A percentile compares a stretch with the other conserved stretches of the same genome.
These are phyloP conservation scores for Ustilago trichophora DNA, from an alignment of 1,284 basidiomycete species.

Conservation along the genomic window DNA sequence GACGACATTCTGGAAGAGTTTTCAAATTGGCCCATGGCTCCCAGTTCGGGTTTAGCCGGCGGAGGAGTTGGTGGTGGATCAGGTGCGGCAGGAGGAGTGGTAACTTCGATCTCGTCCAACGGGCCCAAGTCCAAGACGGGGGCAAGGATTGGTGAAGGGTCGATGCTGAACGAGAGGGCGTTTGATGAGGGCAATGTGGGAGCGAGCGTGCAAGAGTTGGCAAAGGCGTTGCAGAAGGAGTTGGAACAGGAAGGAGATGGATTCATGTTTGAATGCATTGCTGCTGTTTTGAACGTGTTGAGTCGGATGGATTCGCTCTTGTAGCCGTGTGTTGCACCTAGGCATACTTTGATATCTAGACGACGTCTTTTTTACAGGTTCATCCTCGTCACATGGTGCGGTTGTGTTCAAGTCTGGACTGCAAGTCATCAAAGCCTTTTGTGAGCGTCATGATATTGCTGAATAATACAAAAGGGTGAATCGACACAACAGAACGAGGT, in stretches of 20 bases:
- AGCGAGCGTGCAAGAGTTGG: slow-evolving; percentile 51
- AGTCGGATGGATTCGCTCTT: slow-evolving; percentile 58
- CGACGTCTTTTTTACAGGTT: background rate
- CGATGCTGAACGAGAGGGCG: slow-evolving; percentile 24
- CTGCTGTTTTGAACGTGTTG: slow-evolving; percentile 59
- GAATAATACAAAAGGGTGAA: too few species aligned
- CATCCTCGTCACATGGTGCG: too few species aligned
- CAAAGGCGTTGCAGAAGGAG: slow-evolving; percentile 53
- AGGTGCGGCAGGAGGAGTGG: slow-evolving; percentile 15
- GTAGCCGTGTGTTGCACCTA: slow-evolving; percentile 8
- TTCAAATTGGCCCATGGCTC: slow-evolving; percentile 65
- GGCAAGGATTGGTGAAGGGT: slow-evolving; percentile 40
- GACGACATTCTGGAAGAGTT: slow-evolving; percentile 60
- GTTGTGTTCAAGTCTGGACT: too few species aligned
- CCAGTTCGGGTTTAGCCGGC: slow-evolving; percentile 43
- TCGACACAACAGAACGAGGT: background rate
- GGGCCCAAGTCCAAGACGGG: slow-evolving; percentile 19
- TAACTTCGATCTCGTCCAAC: slow-evolving; percentile 23
- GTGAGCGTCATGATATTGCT: too few species aligned
- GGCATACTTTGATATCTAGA: background rate
- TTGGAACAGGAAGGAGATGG: slow-evolving; percentile 40
- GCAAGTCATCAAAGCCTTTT: too few species aligned
- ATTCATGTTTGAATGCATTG: slow-evolving; percentile 60
- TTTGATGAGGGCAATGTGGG: slow-evolving; percentile 38
- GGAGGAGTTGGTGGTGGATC: slow-evolving; percentile 34